Percentiles rank a stretch among this genome's conserved stretches.
These are phyloP conservation scores for Fusarium sp. DNA, from an alignment of 2,329 filamentous ascomycete species.

Conservation along the genomic window DNA sequence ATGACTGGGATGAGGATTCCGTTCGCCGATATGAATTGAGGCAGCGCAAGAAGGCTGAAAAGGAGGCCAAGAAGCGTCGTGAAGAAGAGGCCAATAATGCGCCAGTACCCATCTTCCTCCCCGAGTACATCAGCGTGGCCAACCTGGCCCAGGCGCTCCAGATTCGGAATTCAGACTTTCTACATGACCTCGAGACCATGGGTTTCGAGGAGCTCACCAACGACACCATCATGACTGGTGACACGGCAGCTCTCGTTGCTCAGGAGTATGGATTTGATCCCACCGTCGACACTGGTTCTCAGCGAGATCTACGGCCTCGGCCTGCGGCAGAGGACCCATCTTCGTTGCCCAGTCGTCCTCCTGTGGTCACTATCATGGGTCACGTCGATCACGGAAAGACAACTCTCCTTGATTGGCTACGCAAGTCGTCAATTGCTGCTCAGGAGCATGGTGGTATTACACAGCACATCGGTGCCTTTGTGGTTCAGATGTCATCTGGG, in stretches of 20 bases:
- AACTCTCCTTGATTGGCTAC: slow-evolving; percentile 91
- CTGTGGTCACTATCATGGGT: slow-evolving; percentile 98
- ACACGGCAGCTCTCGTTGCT: slow-evolving; percentile 90
- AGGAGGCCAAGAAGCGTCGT: slow-evolving; percentile 53
- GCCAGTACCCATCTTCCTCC: slow-evolving; percentile 76
- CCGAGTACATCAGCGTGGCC: slow-evolving; percentile 91
- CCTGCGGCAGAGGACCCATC: slow-evolving; percentile 77
- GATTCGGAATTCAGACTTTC: slow-evolving; percentile 77
- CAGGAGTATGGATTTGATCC: slow-evolving; percentile 95
- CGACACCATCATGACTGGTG: slow-evolving; percentile 89
- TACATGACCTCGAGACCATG: slow-evolving; percentile 81
- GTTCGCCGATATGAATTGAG: slow-evolving; percentile 53
- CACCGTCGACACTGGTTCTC: slow-evolving; percentile 74
- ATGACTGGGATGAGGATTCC: slow-evolving; percentile 55
- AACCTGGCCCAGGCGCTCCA: slow-evolving; percentile 82
- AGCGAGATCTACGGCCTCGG: slow-evolving; percentile 77
- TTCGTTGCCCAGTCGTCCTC: slow-evolving; percentile 79
- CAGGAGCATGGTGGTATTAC: slow-evolving; percentile 97
- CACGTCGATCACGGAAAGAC: slow-evolving; percentile 99
- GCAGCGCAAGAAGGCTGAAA: slow-evolving; percentile 57
- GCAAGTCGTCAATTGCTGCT: slow-evolving; percentile 91
- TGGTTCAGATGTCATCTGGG: slow-evolving; percentile 85
- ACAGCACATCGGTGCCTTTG: slow-evolving; percentile 98
- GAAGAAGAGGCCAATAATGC: slow-evolving; percentile 56
- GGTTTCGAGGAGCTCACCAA: slow-evolving; percentile 88